Base-by-base conservation (phyloP, 768 basidiomycete species). In the Phlebiopsis gigantea region DNA sequence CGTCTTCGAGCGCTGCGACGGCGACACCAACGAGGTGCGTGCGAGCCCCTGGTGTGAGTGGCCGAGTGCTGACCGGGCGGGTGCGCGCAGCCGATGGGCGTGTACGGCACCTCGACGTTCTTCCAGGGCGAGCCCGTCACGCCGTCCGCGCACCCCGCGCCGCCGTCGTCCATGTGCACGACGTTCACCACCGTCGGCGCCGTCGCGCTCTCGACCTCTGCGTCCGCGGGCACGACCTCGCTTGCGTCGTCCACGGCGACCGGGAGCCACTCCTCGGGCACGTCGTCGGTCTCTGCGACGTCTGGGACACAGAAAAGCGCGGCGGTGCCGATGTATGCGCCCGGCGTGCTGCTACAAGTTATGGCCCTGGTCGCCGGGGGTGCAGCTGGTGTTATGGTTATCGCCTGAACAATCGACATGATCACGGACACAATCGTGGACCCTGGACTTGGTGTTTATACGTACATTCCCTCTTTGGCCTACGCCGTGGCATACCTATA, bases 71-170 rank as follows among this genome's bases (percentile, higher is more conserved):
- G 26, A 28, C 43, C 29, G 5, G n/a, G 15, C 4, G 21, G 26
- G 46, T 48, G 25, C n/a, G 12, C 21, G 46, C 54, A 81, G 79
- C 80, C 83, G 3, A 83, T 83, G 82, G 85, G 84, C 26, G 76
- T 87, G 17, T 85, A 87, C 63, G 82, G 81, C 25, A 68, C 73
- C 17, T 87, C 84, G 17, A 85, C 85, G 0, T 87, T 81, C 73
- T 68, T 77, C 65, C 88, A 90, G 73, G 84, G 84, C 31, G 68
- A 82, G 31, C 75, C 78, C 0, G 67, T 59, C 0, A 87, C 82
- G 2, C 84, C 87, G n/a, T 41, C 74, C 5, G 72, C 83, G 1
- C 82, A 85, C 62, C 77, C 82, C 2, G 72, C 70, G 0, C 85
- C 83, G 0, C 63, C 80, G 5, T 83, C 84, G 2, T 86, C 82